Base-by-base conservation (phyloP, 176 grass and related monocot genomes). In the Aegilops tauschii region DNA sequence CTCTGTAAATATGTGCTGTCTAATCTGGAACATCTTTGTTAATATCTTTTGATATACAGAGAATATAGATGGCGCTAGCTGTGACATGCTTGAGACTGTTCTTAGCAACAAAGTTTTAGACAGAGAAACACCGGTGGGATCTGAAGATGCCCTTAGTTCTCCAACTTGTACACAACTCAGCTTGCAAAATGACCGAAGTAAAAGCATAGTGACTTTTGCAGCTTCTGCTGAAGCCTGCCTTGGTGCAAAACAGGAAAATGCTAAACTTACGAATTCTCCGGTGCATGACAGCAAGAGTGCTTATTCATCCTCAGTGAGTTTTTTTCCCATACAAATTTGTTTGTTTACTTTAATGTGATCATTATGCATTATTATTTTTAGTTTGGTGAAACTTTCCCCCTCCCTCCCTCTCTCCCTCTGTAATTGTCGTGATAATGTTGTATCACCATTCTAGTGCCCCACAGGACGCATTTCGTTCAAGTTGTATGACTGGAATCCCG, bases 401-500 rank as follows among this genome's bases (percentile, higher is more conserved):
- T 28, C 36, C 6, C 3, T 50, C 72, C 25, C 61, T 14, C 34
- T 8, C 82, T 32, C 78, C 63, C 42, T 67, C 36, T 69, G 78
- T 70, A 76, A 74, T 63, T 58, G 78, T 72, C 74, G 3, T 79
- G 45, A 14, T 93, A 69, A 74, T 89, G 14, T 63, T 91, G 35
- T 89, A 65, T 82, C 92, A 78, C 84, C 64, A 91, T 91, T 95
- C 47, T 87, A 99, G 97, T 99, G 90, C 77, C 94, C 97, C 70
- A 99, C 97, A 87, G 97, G 94, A 73, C 93, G 97, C 56, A 94
- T 99, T 73, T 99, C 97, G 65, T 99, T 99, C 90, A 99, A 99
- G 85, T 86, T 99, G 31, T 96, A 99, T 39, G 97, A 99, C 84
- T 99, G 97, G 97, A 99, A 99, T 87, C 97, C 97, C 72, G 97